phyloP scores from a whole-genome alignment of 768 basidiomycete species.

The Russula sp. region DNA sequence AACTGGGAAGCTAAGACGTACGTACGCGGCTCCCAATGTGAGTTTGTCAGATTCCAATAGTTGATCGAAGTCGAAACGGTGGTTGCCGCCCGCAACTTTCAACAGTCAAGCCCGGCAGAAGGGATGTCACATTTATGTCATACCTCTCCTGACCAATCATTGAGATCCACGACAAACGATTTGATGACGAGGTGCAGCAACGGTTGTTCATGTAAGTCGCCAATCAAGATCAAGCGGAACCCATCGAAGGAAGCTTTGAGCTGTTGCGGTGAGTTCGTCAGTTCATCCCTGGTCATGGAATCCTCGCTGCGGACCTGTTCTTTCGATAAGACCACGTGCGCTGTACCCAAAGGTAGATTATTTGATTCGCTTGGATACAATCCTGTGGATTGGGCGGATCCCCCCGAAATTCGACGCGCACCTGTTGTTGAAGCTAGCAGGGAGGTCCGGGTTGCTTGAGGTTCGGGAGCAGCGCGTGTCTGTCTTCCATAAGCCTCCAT shows the following conservation, averaged over 20 bases:
- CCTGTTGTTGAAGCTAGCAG: conserved; percentile 7
- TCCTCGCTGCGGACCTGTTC: conserved; percentile 55
- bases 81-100: conserved; percentile 75
- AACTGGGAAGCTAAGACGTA: conserved; percentile 4
- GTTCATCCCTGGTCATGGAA: not conserved
- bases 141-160: conserved; percentile 94
- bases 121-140: conserved; percentile 17
- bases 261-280: conserved; percentile 32
- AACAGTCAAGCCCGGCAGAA: not conserved
- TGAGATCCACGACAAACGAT: conserved; percentile 72
- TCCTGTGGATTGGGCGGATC: not conserved
- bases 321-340: conserved; percentile 57
- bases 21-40: conserved; percentile 94
- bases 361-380: conserved; percentile 8
- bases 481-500: conserved; percentile 59
- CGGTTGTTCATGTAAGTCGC: conserved; percentile 92
- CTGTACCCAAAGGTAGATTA: conserved; percentile 26
- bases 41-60: conserved; percentile 96
- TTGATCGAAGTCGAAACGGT: conserved; percentile 77
- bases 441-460: conserved; percentile 15
- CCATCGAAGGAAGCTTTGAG: conserved; percentile 83
- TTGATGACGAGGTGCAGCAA: conserved; percentile 84
- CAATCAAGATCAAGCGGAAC: conserved; percentile 88
- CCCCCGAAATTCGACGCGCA: conserved; percentile 2
- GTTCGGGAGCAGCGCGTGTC: conserved; percentile 25